These are phyloP conservation scores for Styphnolobium japonicum DNA, from an alignment of 306 rosid genomes.

Conservation along the genomic window DNA sequence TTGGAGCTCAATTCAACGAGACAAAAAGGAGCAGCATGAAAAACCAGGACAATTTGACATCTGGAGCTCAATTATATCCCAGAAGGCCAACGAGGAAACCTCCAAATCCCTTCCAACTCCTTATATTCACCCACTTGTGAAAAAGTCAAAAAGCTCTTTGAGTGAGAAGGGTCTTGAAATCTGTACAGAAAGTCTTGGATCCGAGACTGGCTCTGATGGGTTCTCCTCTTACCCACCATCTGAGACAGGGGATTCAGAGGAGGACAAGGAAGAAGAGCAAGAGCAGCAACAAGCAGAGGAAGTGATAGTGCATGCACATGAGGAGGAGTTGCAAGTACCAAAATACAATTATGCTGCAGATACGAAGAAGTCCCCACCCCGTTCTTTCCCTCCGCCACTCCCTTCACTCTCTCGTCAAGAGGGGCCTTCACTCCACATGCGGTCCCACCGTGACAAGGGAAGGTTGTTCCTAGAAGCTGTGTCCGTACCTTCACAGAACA, in stretches of 20 bases:
- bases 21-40: constrained; percentile 2
- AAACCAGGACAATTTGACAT: constrained; percentile 21
- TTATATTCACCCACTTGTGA: constrained; percentile 76
- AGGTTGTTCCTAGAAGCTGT: constrained; percentile 62
- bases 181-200: constrained; percentile 90
- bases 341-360: constrained; percentile 2
- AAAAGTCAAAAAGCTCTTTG: constrained; percentile 46
- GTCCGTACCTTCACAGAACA: constrained; percentile 39
- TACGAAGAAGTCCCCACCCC: constrained; percentile 16
- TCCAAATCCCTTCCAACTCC: constrained; percentile 30
- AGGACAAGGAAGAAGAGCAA: background rate
- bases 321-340: constrained; percentile 27
- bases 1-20: constrained; percentile 38
- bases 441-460: constrained; percentile 59
- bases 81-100: constrained; percentile 33
- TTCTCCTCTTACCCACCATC: constrained; percentile 49
- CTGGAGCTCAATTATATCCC: constrained; percentile 61
- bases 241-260: constrained; percentile 36
- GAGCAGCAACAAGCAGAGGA: constrained; percentile 18
- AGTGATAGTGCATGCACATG: background rate
- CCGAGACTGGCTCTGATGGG: constrained; percentile 80
- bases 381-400: constrained; percentile 75
- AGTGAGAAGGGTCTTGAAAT: constrained; percentile 58
- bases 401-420: constrained; percentile 37
- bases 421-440: constrained; percentile 42